Evolutionary conservation across 192 early-diverging fungal species (phyloP).

Genomic region (Coemansia sp.): DNA sequence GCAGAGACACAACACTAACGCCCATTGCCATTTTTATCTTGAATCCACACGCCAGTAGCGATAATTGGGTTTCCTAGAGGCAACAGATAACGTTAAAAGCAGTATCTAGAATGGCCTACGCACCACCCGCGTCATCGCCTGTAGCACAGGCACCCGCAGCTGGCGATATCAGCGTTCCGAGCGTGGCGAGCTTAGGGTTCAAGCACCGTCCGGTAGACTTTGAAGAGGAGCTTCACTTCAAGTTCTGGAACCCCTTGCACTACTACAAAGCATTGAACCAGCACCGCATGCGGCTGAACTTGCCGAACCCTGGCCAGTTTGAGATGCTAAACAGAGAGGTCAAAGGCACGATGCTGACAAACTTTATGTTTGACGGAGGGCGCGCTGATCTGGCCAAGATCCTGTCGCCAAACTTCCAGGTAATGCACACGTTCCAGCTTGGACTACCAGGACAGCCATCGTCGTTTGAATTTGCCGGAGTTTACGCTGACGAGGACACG

Average conservation of each 20-base stretch:
- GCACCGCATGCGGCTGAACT: slow-evolving; percentile 47
- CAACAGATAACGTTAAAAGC: not conserved
- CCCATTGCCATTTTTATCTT: not conserved
- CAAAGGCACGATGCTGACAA: slow-evolving; percentile 74
- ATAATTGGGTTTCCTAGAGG: not conserved
- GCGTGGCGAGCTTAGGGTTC: slow-evolving; percentile 27
- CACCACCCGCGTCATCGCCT: slow-evolving; percentile 18
- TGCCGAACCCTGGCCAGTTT: slow-evolving; percentile 54
- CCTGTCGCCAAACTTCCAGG: slow-evolving; percentile 93
- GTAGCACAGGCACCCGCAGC: slow-evolving; percentile 12
- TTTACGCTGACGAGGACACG: slow-evolving; percentile 77
- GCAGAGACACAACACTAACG: not conserved
- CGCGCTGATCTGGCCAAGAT: slow-evolving; percentile 91
- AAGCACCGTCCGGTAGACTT: slow-evolving; percentile 27
- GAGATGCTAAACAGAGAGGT: slow-evolving; percentile 49
- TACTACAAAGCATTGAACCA: slow-evolving; percentile 53
- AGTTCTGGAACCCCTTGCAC: slow-evolving; percentile 56
- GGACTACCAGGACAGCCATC: slow-evolving; percentile 79
- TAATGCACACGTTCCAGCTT: slow-evolving; percentile 88
- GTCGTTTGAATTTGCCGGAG: slow-evolving; percentile 89
- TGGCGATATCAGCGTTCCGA: slow-evolving; percentile 16
- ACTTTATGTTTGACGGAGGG: slow-evolving; percentile 92
- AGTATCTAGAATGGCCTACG: slow-evolving; percentile 29
- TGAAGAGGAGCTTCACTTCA: slow-evolving; percentile 56
- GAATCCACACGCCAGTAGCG: not conserved